A percentile compares a stretch with the other conserved stretches of the same genome.
phyloP scores from a whole-genome alignment of 768 basidiomycete genomes.

The Pholiota conissans region DNA sequence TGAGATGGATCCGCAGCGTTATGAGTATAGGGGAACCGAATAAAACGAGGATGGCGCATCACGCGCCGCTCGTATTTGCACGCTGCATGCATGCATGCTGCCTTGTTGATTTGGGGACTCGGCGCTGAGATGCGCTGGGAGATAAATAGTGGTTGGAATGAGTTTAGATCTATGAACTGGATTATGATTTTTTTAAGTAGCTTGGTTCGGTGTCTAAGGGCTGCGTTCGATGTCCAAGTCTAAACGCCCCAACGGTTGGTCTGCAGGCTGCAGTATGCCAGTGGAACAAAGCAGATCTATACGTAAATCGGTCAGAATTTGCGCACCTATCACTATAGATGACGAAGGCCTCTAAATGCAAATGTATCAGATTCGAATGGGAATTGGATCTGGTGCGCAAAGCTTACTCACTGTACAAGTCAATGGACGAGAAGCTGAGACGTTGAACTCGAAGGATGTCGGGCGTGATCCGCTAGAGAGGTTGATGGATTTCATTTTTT shows the following conservation, averaged over 20 bases:
- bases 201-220: too few species aligned
- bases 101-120: background rate
- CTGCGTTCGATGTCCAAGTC: too few species aligned
- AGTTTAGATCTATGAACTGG: too few species aligned
- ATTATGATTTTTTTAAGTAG: too few species aligned
- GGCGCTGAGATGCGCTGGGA: background rate
- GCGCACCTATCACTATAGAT: background rate
- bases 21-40: slow-evolving; percentile 2
- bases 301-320: background rate
- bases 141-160: too few species aligned
- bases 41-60: too few species aligned
- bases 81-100: background rate
- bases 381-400: background rate
- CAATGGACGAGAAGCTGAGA: background rate
- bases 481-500: background rate
- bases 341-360: background rate
- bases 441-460: slow-evolving; percentile 1
- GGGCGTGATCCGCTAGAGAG: slow-evolving; percentile 6
- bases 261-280: too few species aligned
- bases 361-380: background rate
- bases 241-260: too few species aligned
- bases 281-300: background rate
- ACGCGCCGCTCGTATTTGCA: too few species aligned
- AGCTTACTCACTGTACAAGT: background rate
- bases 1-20: slow-evolving; percentile 7